phyloP scores from a whole-genome alignment of 2,329 filamentous ascomycete genomes.

The Fusarium mexicanum region DNA sequence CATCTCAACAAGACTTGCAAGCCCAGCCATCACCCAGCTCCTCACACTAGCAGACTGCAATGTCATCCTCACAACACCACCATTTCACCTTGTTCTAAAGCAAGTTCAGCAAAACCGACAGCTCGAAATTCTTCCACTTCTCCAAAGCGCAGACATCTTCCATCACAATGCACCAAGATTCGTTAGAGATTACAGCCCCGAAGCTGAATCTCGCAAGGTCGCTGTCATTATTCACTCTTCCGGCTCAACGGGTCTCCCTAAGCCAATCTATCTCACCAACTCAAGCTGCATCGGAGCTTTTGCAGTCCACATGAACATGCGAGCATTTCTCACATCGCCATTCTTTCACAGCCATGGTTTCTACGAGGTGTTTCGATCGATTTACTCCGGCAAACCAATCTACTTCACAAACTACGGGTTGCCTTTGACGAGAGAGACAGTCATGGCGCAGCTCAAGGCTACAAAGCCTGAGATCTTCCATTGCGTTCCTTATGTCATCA shows the following conservation, averaged over 20 bases:
- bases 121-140: conserved; percentile 21
- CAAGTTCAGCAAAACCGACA: conserved; percentile 24
- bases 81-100: conserved; percentile 23
- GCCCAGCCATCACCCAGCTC: conserved; percentile 30
- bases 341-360: conserved; percentile 70
- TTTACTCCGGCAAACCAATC: conserved; percentile 60
- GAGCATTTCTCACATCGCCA: conserved; percentile 64
- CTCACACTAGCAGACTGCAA: conserved; percentile 18
- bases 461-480: conserved; percentile 62
- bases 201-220: conserved; percentile 25
- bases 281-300: conserved; percentile 60
- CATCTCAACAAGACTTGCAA: conserved; percentile 36
- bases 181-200: conserved; percentile 21
- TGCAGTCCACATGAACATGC: conserved; percentile 50
- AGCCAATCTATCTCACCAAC: conserved; percentile 69
- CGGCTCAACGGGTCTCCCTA: conserved; percentile 70
- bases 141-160: conserved; percentile 9
- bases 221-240: conserved; percentile 47
- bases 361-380: conserved; percentile 62
- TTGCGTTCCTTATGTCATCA: conserved; percentile 71
- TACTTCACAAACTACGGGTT: conserved; percentile 64
- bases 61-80: conserved; percentile 26
- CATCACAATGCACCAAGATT: conserved; percentile 26
- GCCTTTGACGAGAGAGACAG: conserved; percentile 61
- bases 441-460: conserved; percentile 54